phyloP scores from a whole-genome alignment of 148 eudicot genomes.

The Amaranthus palmeri region DNA sequence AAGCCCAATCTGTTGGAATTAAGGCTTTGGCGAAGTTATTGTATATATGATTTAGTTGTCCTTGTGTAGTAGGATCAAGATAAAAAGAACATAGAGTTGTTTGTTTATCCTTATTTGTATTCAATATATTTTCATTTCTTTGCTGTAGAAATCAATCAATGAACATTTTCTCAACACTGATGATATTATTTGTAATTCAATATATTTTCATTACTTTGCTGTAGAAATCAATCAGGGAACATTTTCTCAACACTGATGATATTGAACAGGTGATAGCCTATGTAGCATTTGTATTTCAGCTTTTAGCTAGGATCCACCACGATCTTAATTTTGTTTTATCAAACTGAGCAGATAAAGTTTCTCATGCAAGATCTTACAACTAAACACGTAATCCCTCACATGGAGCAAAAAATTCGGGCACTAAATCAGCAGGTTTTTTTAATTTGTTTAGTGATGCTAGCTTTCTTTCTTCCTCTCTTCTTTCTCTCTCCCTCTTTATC shows the following conservation, averaged over 20 bases:
- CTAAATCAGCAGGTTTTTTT: constrained; percentile 87
- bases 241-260: constrained; percentile 59
- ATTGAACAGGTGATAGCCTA: constrained; percentile 55
- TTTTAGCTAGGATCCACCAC: background rate
- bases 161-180: background rate
- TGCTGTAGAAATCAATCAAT: background rate
- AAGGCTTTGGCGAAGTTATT: background rate
- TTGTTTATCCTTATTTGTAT: background rate
- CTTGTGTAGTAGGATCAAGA: background rate
- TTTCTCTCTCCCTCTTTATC: background rate
- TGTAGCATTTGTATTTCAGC: background rate
- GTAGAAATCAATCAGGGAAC: constrained; percentile 46
- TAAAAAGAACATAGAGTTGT: background rate
- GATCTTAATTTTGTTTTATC: constrained; percentile 10
- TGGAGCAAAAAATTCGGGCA: constrained; percentile 83
- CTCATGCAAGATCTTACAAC: constrained; percentile 78
- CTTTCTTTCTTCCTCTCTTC: constrained; percentile 1
- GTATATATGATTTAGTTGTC: background rate
- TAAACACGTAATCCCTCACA: constrained; percentile 79
- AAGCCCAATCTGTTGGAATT: too few relatives aligned
- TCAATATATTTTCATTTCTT: background rate
- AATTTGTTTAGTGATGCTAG: background rate
- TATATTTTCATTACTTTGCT: constrained; percentile 18
- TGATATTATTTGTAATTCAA: background rate
- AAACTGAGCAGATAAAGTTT: constrained; percentile 53